A percentile compares a stretch with the other conserved stretches of the same genome.
phyloP scores from a whole-genome alignment of 108 stramenopile species.

The Phaeodactylum tricornutum region DNA sequence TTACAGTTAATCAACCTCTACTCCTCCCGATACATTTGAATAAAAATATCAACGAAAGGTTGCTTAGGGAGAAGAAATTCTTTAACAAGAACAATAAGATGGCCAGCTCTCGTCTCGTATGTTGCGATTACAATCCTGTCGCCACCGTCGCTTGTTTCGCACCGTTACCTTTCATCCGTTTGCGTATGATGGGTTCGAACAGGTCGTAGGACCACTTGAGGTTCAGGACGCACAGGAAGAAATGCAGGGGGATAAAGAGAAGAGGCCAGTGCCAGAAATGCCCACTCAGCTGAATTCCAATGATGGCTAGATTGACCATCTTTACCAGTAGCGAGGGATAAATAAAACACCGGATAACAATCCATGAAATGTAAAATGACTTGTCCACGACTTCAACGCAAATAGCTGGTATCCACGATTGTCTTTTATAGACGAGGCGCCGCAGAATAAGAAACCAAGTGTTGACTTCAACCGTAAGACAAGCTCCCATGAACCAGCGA shows the following conservation, averaged over 20 bases:
- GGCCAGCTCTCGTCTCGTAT: no score
- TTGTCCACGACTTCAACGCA: constrained; percentile 74
- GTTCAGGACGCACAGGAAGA: constrained; percentile 18
- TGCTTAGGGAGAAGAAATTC: no score
- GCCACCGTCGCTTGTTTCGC: neutral
- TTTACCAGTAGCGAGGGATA: constrained; percentile 40
- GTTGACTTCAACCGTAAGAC: constrained; percentile 77
- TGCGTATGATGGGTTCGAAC: constrained; percentile 26
- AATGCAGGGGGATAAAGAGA: constrained; percentile 21
- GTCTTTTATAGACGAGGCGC: constrained; percentile 83
- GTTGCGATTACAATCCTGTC: constrained; percentile 1
- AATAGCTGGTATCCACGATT: constrained; percentile 61
- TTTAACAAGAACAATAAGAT: no score
- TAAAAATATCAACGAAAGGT: no score
- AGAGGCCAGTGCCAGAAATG: constrained; percentile 14
- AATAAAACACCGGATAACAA: constrained; percentile 46
- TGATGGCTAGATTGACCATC: constrained; percentile 9
- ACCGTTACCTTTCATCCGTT: constrained; percentile 14
- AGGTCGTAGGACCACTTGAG: constrained; percentile 27
- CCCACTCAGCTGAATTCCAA: constrained; percentile 8
- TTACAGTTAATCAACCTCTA: no score
- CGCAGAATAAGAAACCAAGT: constrained; percentile 87
- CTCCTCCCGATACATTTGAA: no score
- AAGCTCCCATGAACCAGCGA: constrained; percentile 81
- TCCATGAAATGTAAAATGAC: constrained; percentile 66